Base-by-base conservation (phyloP, 2,329 filamentous ascomycete species). In the Fusarium avenaceum region DNA sequence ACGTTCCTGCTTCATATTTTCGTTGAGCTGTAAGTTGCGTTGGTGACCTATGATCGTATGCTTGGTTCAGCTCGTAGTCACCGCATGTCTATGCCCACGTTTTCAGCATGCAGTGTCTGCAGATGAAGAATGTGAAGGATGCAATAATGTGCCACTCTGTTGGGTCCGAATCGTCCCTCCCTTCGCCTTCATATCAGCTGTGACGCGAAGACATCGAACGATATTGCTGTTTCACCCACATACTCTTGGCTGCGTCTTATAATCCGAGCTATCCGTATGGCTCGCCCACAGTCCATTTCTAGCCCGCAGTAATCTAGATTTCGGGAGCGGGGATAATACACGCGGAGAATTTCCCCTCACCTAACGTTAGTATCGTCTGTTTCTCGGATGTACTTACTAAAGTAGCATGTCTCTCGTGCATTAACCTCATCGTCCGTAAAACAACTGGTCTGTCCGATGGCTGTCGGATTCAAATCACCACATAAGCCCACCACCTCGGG, bases 261-360 rank as follows among this genome's bases (percentile, higher is more conserved):
- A 44, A 56, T 58, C 51, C 52, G 60, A 52, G 43, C 14, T 33
- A 46, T 57, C 63, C 48, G 42, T 44, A 50, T 32, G 46, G 35
- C 39, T 59, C n/a, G 17, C 26, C 17, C 48, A 55, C 13, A 24
- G n/a, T 20, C 40, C 15, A 13, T 32, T 24, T 26, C 32, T 33
- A 20, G 44, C 39, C 45, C 63, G 44, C 46, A 47, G 44, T 33
- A 59, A 63, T 66, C 56, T 68, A 73, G 63, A 71, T 68, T 72
- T 53, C 57, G 65, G 58, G 22, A 59, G 43, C 46, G 33, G 45
- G 70, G 66, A 50, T 22, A 15, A 45, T 50, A 38, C 43, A 32
- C 54, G 46, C 56, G 53, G 57, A 52, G 49, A 60, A 64, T 64
- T 63, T 59, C 33, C 54, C 49, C 53, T 46, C 49, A 47, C 38